Conservation (phyloP, 441 rosid species). For the Aleurites moluccanus region DNA sequence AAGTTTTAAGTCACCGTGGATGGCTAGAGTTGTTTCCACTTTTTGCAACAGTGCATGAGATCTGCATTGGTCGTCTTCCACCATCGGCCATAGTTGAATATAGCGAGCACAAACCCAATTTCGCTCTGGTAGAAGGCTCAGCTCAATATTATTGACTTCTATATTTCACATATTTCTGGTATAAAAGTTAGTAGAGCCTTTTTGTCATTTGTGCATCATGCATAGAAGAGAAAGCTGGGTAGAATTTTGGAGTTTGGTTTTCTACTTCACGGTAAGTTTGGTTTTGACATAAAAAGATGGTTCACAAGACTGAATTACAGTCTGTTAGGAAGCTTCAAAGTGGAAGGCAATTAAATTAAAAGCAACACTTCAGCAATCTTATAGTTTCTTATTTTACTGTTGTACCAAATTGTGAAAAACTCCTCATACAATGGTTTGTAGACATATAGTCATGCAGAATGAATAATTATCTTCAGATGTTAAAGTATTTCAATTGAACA, state of each 20-base stretch:
- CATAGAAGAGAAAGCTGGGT: slow-evolving; percentile 4
- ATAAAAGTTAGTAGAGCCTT: slow-evolving; percentile 13
- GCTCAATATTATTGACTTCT: slow-evolving; percentile 32
- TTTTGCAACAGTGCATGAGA: slow-evolving; percentile 78
- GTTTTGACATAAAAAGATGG: slow-evolving; percentile 11
- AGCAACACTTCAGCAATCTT: background rate
- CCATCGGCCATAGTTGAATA: slow-evolving; percentile 87
- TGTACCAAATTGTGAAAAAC: background rate
- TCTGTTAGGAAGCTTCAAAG: slow-evolving; percentile 17
- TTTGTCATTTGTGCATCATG: slow-evolving; percentile 8
- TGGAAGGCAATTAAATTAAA: slow-evolving; percentile 12
- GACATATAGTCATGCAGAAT: slow-evolving; percentile 29
- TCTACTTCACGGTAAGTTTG: slow-evolving; percentile 18
- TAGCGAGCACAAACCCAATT: slow-evolving; percentile 61
- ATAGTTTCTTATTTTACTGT: slow-evolving; percentile 2
- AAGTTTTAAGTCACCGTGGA: slow-evolving; percentile 70
- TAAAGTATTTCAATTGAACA: background rate
- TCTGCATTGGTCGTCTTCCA: slow-evolving; percentile 67
- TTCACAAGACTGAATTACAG: slow-evolving; percentile 16
- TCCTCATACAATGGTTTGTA: slow-evolving; percentile 11
- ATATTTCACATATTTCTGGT: slow-evolving; percentile 11
- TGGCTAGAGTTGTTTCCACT: slow-evolving; percentile 93
- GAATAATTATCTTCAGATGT: slow-evolving; percentile 5
- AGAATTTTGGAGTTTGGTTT: slow-evolving; percentile 9
- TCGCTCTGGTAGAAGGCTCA: slow-evolving; percentile 39